Percentiles rank a stretch among this genome's conserved stretches.
phyloP scores from a whole-genome alignment of 1,284 basidiomycete species.

The Hymenochaete sp. region DNA sequence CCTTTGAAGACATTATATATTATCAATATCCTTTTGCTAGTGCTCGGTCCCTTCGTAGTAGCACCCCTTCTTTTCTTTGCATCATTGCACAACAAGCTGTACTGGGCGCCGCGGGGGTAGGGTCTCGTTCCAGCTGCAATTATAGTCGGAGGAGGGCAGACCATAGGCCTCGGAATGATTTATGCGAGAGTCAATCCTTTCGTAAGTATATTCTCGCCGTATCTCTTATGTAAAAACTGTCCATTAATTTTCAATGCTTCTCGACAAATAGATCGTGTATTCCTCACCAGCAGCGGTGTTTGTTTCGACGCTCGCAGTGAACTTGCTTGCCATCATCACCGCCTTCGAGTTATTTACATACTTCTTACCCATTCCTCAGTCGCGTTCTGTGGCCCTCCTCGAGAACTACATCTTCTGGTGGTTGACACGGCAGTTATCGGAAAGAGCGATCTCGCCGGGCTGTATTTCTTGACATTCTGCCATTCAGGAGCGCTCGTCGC shows the following conservation, averaged over 20 bases:
- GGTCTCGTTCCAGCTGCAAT: constrained; percentile 54
- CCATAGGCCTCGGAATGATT: constrained; percentile 39
- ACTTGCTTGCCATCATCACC: constrained; percentile 39
- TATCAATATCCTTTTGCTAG: constrained; percentile 51
- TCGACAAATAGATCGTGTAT: constrained; percentile 45
- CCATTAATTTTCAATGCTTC: too few species aligned
- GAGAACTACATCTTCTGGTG: constrained; percentile 30
- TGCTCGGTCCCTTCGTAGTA: constrained; percentile 49
- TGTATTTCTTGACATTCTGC: constrained; percentile 39
- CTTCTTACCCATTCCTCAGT: constrained; percentile 26
- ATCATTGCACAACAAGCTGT: constrained; percentile 18
- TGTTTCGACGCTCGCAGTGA: constrained; percentile 38
- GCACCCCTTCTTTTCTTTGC: constrained; percentile 34
- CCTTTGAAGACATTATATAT: constrained; percentile 42
- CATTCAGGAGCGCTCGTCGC: constrained; percentile 43
- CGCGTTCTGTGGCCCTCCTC: constrained; percentile 24
- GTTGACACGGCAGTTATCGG: constrained; percentile 26
- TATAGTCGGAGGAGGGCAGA: constrained; percentile 34
- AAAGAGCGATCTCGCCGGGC: constrained; percentile 23
- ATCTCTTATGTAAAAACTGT: not conserved
- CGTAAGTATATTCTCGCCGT: constrained; percentile 41
- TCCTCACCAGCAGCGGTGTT: constrained; percentile 46
- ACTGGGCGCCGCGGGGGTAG: constrained; percentile 32
- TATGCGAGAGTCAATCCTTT: constrained; percentile 53
- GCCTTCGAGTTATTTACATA: constrained; percentile 29